These are phyloP conservation scores for Gossypium sturtianum DNA, from an alignment of 345 rosid genomes.

Conservation along the genomic window DNA sequence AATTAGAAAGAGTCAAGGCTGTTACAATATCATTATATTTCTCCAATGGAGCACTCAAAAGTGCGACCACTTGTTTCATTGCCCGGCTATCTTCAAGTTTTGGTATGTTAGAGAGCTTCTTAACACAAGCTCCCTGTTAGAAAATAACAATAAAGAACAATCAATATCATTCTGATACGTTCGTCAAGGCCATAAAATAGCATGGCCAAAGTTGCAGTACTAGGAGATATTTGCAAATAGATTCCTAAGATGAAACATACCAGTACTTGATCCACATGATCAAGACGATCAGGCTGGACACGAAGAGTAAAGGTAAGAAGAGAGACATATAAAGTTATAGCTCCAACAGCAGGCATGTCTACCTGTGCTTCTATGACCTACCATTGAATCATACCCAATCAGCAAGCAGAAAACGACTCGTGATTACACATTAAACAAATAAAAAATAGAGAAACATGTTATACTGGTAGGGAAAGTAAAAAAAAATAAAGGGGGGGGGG, in stretches of 20 bases:
- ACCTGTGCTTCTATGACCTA: slow-evolving; percentile 86
- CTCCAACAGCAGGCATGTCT: slow-evolving; percentile 83
- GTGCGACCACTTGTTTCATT: slow-evolving; percentile 85
- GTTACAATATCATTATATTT: slow-evolving; percentile 81
- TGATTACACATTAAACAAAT: background rate
- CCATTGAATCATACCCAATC: slow-evolving; percentile 9
- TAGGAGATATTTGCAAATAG: background rate
- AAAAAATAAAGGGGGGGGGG: background rate
- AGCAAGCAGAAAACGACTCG: background rate
- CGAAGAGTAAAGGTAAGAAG: slow-evolving; percentile 85
- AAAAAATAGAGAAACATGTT: background rate
- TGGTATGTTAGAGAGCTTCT: slow-evolving; percentile 56
- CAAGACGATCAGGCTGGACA: slow-evolving; percentile 89
- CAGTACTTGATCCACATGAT: slow-evolving; percentile 91
- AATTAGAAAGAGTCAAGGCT: slow-evolving; percentile 76
- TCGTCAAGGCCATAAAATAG: background rate
- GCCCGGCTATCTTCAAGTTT: slow-evolving; percentile 72
- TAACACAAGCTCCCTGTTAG: slow-evolving; percentile 74
- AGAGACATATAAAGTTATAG: slow-evolving; percentile 72
- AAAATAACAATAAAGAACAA: background rate
- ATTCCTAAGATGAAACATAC: slow-evolving; percentile 36
- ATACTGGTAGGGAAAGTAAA: background rate
- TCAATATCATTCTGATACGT: background rate
- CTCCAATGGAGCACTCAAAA: slow-evolving; percentile 88
- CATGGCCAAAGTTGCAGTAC: background rate